Evolutionary conservation across 1,284 basidiomycete species (phyloP).

Genomic region (Coniophora puteana): DNA sequence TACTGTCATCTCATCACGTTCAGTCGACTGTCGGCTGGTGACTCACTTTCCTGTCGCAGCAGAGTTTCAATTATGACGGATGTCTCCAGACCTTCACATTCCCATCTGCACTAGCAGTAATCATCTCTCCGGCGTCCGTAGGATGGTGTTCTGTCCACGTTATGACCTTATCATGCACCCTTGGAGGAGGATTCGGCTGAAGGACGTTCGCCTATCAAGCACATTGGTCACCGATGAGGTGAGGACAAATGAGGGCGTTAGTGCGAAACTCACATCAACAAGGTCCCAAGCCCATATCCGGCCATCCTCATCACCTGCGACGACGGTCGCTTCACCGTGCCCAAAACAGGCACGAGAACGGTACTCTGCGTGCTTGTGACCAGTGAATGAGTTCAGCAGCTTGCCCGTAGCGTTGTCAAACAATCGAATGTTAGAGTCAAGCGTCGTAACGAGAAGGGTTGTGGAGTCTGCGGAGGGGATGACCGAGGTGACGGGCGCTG

Average conservation of each 20-base stretch:
- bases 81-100: constrained; percentile 79
- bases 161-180: constrained; percentile 79
- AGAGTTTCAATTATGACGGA: too few relatives aligned
- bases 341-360: constrained; percentile 84
- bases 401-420: constrained; percentile 85
- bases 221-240: background rate
- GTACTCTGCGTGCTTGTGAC: constrained; percentile 74
- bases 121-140: constrained; percentile 74
- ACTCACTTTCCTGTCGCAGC: too few relatives aligned
- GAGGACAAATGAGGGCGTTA: background rate
- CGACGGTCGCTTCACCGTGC: constrained; percentile 75
- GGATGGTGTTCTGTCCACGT: constrained; percentile 92
- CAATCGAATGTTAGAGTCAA: constrained; percentile 83
- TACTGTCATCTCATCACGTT: too few relatives aligned
- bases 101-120: constrained; percentile 87
- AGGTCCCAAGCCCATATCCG: constrained; percentile 90
- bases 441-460: constrained; percentile 78
- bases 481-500: constrained; percentile 85
- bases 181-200: constrained; percentile 62
- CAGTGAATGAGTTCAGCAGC: constrained; percentile 81
- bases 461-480: constrained; percentile 71
- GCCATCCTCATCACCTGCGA: constrained; percentile 91
- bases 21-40: too few relatives aligned
- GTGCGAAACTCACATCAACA: constrained; percentile 62
- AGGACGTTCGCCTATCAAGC: constrained; percentile 58